Evolutionary conservation across 441 rosid species (phyloP), one percentile per base, ranked within the genome.

Genomic region (Eruca vesicaria): DNA sequence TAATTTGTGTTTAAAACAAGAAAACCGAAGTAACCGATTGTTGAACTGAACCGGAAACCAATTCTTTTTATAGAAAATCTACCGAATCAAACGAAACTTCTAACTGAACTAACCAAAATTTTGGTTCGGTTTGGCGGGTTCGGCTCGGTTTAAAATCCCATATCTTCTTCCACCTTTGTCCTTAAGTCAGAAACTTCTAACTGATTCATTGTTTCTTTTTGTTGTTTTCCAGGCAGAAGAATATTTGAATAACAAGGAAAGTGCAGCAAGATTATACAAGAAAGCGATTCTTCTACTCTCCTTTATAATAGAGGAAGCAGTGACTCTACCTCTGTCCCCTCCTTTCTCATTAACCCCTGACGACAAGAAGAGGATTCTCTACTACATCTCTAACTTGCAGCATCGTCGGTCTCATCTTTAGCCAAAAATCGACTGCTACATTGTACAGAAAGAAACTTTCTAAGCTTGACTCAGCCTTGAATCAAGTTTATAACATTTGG

Each of bases 271-370:
- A 75, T 77, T 84, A 38, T 90, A 92, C 88, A 84, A 87, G 62
- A 89, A 89, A 88, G 90, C 98, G 43, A 74, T 81, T 86, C 82
- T 89, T 74, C 85, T 92, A 43, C 88, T 92, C 70, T 84, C 89
- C 50, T 89, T 92, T 74, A 76, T 92, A 63, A 73, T 78, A n/a
- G 88, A 81, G 71, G 98, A 89, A 81, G 95, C 98, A 57, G 57
- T 73, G 48, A 83, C 83, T 82, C 82, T 90, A 71, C 88, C 88
- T 15, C 63, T 88, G 71, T 84, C 78, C 68, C 96, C 88, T 48
- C 91, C 86, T 65, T 87, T 93, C 83, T 66, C 79, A 33, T 78
- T 86, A 72, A 80, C 86, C 57, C 75, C 75, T 73, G 83, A 85
- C 32, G 67, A 78, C 71, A 81, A 83, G 86, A 84, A 82, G 82